These are phyloP conservation scores for Peronospora destructor DNA, from an alignment of 352 stramenopile genomes.

Conservation along the genomic window DNA sequence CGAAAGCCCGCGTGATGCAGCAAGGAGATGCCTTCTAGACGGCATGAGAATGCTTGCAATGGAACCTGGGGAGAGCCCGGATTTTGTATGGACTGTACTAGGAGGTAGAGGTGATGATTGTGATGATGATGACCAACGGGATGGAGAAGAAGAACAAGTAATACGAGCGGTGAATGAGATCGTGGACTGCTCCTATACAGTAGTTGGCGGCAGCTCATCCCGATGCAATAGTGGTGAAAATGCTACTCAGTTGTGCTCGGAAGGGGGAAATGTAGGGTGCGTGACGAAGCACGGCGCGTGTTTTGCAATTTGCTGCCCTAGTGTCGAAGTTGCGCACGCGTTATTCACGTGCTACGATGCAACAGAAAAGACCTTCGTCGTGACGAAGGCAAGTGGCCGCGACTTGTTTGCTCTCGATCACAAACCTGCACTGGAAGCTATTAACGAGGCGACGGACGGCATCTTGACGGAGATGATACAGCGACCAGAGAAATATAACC, in stretches of 20 bases:
- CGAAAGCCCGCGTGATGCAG: constrained; percentile 58
- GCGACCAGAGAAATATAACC: constrained; percentile 54
- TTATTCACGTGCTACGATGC: constrained; percentile 82
- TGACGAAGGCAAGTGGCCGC: constrained; percentile 56
- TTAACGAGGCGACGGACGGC: constrained; percentile 71
- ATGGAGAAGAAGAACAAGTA: constrained; percentile 61
- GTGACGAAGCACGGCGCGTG: constrained; percentile 64
- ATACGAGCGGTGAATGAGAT: constrained; percentile 62
- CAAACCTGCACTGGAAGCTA: constrained; percentile 58
- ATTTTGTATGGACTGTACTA: constrained; percentile 72
- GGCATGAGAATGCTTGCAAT: constrained; percentile 69
- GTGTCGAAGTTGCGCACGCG: constrained; percentile 67
- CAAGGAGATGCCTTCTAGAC: constrained; percentile 49
- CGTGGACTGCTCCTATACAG: constrained; percentile 62
- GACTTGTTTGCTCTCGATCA: constrained; percentile 58
- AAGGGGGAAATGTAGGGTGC: constrained; percentile 48
- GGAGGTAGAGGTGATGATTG: constrained; percentile 32
- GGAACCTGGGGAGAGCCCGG: constrained; percentile 63
- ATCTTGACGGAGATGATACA: constrained; percentile 62
- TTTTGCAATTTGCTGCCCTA: constrained; percentile 74
- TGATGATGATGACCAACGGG: constrained; percentile 37
- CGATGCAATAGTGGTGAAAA: constrained; percentile 23
- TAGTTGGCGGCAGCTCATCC: constrained; percentile 53
- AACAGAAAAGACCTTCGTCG: constrained; percentile 57
- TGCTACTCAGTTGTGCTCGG: constrained; percentile 70